Conservation (phyloP, 208 protist species). For the Wallacemonas sp. region DNA sequence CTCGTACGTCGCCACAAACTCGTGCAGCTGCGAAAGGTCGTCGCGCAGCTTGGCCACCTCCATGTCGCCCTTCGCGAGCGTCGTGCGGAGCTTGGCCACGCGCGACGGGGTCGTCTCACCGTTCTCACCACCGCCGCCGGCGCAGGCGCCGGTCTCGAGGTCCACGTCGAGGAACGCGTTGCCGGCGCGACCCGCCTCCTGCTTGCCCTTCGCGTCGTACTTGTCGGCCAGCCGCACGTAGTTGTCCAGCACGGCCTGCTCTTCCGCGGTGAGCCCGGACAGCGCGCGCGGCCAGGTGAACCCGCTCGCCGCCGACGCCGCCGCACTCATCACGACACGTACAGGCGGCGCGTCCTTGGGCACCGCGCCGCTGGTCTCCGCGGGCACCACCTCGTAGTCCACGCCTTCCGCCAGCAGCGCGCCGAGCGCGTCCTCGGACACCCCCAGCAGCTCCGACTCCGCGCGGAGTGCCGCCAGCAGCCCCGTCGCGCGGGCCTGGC, state of each 20-base stretch:
- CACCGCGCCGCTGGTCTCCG: background rate
- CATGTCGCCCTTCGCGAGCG: conserved; percentile 3
- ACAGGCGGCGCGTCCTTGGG: background rate
- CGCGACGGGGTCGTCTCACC: background rate
- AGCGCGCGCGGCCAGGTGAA: conserved; percentile 41
- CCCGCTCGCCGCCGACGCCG: background rate
- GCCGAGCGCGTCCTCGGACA: conserved; percentile 39
- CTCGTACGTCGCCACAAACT: conserved; percentile 11
- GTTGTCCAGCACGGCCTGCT: conserved; percentile 22
- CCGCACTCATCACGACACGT: conserved; percentile 5
- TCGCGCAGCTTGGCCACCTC: conserved; percentile 17
- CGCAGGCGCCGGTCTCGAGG: background rate
- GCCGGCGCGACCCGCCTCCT: background rate
- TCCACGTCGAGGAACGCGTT: conserved; percentile 3
- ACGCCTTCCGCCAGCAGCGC: conserved; percentile 11
- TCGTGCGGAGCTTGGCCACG: conserved; percentile 18
- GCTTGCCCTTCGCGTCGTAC: conserved; percentile 33
- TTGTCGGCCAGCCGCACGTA: conserved; percentile 42
- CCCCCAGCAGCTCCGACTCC: conserved; percentile 22
- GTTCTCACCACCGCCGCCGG: background rate
- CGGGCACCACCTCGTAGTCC: conserved; percentile 13
- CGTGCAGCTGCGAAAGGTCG: conserved; percentile 9
- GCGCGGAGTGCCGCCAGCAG: conserved; percentile 8
- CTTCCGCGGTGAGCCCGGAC: conserved; percentile 46
- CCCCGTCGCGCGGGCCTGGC: background rate